Evolutionary conservation across 2,329 filamentous ascomycete genomes (phyloP).

Genomic region (Thyridium curvatum): DNA sequence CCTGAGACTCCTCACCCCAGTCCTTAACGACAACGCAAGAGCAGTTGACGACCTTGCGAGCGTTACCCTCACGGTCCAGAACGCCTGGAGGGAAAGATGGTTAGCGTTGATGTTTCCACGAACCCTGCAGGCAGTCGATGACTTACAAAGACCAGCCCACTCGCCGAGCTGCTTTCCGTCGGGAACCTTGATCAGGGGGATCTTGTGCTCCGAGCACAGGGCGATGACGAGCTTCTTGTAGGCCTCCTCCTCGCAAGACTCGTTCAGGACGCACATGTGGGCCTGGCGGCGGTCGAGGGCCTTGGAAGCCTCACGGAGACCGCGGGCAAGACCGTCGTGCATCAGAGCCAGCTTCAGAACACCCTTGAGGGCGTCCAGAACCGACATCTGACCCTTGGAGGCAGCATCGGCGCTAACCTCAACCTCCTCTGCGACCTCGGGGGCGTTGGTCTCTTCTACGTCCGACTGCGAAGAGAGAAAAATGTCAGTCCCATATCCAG

Average conservation of each 20-base stretch:
- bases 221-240: constrained; percentile 99
- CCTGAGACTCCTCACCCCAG: constrained; percentile 99
- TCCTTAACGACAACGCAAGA: constrained; percentile 99
- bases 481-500: too few relatives aligned
- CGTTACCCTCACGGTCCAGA: constrained; percentile 98
- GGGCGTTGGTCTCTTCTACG: constrained; percentile 98
- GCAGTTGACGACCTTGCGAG: constrained; percentile 99
- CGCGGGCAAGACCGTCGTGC: constrained; percentile 98
- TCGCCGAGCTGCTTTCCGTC: constrained; percentile 99
- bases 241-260: constrained; percentile 99
- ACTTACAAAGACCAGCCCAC: constrained; percentile 99
- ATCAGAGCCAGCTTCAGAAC: constrained; percentile 97
- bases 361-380: constrained; percentile 97
- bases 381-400: constrained; percentile 89
- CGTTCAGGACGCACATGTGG: constrained; percentile 99
- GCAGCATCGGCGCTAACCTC: constrained; percentile 90
- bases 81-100: constrained; percentile 58
- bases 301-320: constrained; percentile 97
- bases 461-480: constrained; percentile 65
- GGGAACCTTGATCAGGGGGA: constrained; percentile 98
- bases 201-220: constrained; percentile 99
- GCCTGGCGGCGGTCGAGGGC: constrained; percentile 97
- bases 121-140: background rate
- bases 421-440: constrained; percentile 81
- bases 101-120: constrained; percentile 18